phyloP scores from a whole-genome alignment of 768 basidiomycete genomes.

The Nidularia sp. region DNA sequence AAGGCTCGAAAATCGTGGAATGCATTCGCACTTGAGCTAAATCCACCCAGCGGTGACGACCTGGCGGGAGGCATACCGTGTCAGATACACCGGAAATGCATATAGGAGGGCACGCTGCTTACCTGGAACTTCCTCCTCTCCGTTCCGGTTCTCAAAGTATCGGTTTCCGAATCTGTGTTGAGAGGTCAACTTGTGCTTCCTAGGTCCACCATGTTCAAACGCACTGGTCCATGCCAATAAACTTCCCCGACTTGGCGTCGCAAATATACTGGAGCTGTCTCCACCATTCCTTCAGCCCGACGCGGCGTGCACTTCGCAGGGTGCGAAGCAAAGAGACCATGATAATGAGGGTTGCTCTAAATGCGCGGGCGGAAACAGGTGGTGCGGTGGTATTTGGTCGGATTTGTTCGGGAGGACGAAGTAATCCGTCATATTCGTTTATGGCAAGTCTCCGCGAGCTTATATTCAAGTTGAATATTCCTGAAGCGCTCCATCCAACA shows the following conservation, averaged over 20 bases:
- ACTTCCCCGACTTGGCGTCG: conserved; percentile 83
- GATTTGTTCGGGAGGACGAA: conserved; percentile 19
- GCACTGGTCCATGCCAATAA: conserved; percentile 79
- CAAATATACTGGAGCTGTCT: conserved; percentile 90
- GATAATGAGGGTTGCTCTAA: background rate
- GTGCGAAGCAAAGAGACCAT: conserved; percentile 78
- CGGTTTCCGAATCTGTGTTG: conserved; percentile 82
- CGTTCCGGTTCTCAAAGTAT: conserved; percentile 90
- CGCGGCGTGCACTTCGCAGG: conserved; percentile 69
- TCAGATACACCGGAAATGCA: conserved; percentile 12
- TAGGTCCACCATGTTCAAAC: conserved; percentile 24
- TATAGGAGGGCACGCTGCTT: background rate
- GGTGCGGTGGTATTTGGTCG: conserved; percentile 20
- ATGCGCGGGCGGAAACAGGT: background rate
- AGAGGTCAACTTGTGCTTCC: background rate
- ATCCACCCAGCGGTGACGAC: conserved; percentile 97
- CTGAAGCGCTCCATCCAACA: too few relatives aligned
- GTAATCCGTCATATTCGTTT: background rate
- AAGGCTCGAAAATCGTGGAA: background rate
- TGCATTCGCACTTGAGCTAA: conserved; percentile 64
- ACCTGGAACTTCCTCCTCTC: conserved; percentile 88
- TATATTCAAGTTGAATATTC: too few relatives aligned
- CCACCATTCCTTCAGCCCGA: conserved; percentile 86
- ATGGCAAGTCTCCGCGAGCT: background rate
- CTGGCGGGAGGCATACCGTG: conserved; percentile 29